phyloP scores from a whole-genome alignment of 331 rosid genomes.

The Arachis monticola region DNA sequence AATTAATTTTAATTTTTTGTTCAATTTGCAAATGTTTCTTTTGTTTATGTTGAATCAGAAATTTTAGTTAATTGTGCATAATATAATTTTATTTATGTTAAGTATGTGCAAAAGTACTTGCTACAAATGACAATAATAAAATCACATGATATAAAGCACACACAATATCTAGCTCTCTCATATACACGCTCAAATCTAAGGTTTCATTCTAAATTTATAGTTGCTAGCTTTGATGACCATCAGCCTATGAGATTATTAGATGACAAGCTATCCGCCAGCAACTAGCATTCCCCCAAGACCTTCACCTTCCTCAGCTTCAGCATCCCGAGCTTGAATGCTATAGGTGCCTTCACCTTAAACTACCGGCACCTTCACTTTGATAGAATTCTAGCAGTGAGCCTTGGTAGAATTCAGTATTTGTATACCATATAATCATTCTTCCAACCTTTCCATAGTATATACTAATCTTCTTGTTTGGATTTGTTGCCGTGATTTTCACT shows the following conservation, averaged over 20 bases:
- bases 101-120: too few relatives aligned
- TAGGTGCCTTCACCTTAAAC: constrained; percentile 67
- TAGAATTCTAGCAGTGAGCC: constrained; percentile 78
- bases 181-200: constrained; percentile 28
- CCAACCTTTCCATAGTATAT: constrained; percentile 81
- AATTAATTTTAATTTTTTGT: too few relatives aligned
- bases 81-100: too few relatives aligned
- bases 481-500: constrained; percentile 72
- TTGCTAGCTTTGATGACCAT: constrained; percentile 68
- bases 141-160: background rate
- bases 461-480: constrained; percentile 85
- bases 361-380: constrained; percentile 78
- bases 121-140: background rate
- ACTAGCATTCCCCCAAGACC: constrained; percentile 63
- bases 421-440: constrained; percentile 70
- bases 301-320: constrained; percentile 81
- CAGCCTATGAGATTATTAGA: constrained; percentile 64
- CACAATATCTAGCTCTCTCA: background rate
- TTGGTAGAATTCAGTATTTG: constrained; percentile 67
- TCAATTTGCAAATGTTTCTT: too few relatives aligned
- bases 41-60: too few relatives aligned
- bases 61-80: too few relatives aligned
- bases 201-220: constrained; percentile 65
- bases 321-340: constrained; percentile 69
- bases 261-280: constrained; percentile 76